Evolutionary conservation across 352 stramenopile species (phyloP), one percentile per base, ranked within the genome.

Genomic region (Phytophthora tubulina): DNA sequence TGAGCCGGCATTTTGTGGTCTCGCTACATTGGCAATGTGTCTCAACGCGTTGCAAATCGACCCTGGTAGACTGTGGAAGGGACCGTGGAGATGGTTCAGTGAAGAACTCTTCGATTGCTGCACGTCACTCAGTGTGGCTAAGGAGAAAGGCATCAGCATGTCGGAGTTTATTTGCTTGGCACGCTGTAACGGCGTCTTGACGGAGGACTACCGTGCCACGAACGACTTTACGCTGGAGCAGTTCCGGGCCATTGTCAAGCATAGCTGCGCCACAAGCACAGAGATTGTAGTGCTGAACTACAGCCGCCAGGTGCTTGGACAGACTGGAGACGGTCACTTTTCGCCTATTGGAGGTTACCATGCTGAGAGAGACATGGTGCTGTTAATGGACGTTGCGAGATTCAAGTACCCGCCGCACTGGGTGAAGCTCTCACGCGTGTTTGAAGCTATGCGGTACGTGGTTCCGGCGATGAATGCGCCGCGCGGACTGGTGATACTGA

Each of bases 301-400:
- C 81, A 90, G 81, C 13, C 88, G 97, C 53, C 89, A 97, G 73
- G 85, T 87, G 54, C 79, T 99, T 3, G 79, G 83, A 14, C 97
- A 99, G 78, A 99, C 97, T 0, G 98, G 98, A 15, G 89, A 90
- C 60, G 98, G 98, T 15, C 98, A 99, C 76, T 99, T 99, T 74
- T 98, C 91, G 38, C 97, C 97, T 10, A 94, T 99, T 60, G 97
- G 91, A 48, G 97, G 95, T 3, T 99, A 99, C 78, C 85, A 99
- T 73, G 78, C 77, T 44, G 84, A 78, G 70, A 85, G 84, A 13
- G 96, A 99, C 56, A 92, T 95, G 82, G 94, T 99, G 49, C 79
- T 99, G 21, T 87, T 99, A 39, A 81, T 99, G 59, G 98, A 99
- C 69, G 97, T 98, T 8, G 96, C 97, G 39, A 80, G 95, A 30